Base-by-base conservation (phyloP, 805 yeast genomes). In the Vanderwaltozyma verrucispora region DNA sequence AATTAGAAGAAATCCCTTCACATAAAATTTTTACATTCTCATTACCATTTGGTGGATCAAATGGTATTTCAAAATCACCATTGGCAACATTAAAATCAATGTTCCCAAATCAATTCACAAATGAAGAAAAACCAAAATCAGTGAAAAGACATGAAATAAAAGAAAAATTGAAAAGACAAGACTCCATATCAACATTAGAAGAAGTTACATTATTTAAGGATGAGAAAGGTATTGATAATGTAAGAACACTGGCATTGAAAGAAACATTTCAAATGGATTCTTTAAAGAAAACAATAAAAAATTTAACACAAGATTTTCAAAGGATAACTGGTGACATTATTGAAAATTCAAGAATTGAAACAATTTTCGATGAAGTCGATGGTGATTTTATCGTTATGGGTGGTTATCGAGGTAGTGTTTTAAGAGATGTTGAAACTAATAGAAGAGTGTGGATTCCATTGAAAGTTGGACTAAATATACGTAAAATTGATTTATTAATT, bases 331-430 rank as follows among this genome's bases (percentile, higher is more conserved):
- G 37, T 1, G 62, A 58, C 35, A 25, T 19, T 16, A 20, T 27
- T 6, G 5, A 14, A 1, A 16, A 26, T 6, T 31, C 42, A 7
- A 42, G 60, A 20, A 24, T 54, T 37, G 71, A 71, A 23, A 53
- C 71, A 1, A 65, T 78, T 2, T 80, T 68, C 67, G 69, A 72
- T 41, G 72, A 71, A 19, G 47, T 86, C 1, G 78, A 76, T 17
- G 96, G 96, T 4, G 87, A 87, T 51, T 68, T 88, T 2, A 73
- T 88, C 2, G 65, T 88, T 2, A 41, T 88, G 57, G 96, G 96
- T 5, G 96, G 96, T 0, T 88, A 82, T 58, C 67, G 96, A 49
- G 96, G 96, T 2, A 75, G 86, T 32, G 72, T 80, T 5, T 60
- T 88, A 36, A 57, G 89, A 31, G 92, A 84, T 50, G 51, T 73